A percentile compares a stretch with the other conserved stretches of the same genome.
phyloP scores from a whole-genome alignment of 148 eudicot genomes.

The Camellia lanceoleosa region DNA sequence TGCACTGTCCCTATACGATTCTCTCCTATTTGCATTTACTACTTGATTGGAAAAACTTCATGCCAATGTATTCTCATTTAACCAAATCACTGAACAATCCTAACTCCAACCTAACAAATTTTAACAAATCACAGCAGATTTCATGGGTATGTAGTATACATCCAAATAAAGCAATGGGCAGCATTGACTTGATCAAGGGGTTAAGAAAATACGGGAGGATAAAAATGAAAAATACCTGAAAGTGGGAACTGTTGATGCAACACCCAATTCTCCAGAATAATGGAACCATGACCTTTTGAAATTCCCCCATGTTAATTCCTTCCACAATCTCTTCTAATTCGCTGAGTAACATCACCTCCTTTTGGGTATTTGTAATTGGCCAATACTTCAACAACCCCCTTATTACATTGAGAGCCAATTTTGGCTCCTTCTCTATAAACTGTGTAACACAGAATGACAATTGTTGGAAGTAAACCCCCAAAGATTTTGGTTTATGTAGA shows the following conservation, averaged over 20 bases:
- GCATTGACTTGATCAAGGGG: neutral
- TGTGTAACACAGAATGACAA: constrained; percentile 77
- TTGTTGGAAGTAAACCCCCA: constrained; percentile 85
- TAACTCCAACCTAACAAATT: no score
- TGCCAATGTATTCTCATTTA: no score
- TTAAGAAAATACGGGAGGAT: neutral
- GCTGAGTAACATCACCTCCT: constrained; percentile 89
- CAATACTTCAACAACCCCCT: constrained; percentile 82
- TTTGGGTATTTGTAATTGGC: constrained; percentile 91
- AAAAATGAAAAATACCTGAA: constrained; percentile 56
- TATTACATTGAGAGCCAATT: constrained; percentile 69
- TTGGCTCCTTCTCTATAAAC: constrained; percentile 89
- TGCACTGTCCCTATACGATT: no score
- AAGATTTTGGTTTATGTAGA: constrained; percentile 72
- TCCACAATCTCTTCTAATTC: constrained; percentile 93
- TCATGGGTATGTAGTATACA: neutral
- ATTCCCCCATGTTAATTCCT: constrained; percentile 69
- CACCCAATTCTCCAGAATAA: constrained; percentile 71
- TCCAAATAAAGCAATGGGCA: neutral
- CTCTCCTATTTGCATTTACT: no score
- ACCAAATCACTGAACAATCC: no score
- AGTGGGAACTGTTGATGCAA: constrained; percentile 86
- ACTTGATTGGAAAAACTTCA: no score
- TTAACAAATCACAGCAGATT: no score
- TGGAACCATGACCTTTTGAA: constrained; percentile 82